These are phyloP conservation scores for Eutrema japonicum DNA, from an alignment of 345 rosid species.

Conservation along the genomic window DNA sequence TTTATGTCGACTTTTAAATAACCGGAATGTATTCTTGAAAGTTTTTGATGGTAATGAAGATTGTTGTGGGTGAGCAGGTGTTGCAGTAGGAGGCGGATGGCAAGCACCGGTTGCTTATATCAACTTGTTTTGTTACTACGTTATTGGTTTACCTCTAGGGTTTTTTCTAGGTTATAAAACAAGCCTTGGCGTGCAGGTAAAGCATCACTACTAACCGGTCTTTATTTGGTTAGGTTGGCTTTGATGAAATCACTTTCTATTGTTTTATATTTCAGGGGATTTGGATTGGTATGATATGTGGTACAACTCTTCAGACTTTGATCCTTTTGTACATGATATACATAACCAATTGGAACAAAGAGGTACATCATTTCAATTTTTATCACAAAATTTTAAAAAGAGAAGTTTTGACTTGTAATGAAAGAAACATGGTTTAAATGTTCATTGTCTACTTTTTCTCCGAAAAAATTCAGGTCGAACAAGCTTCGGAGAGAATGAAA, in stretches of 20 bases:
- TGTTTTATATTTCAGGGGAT: constrained; percentile 60
- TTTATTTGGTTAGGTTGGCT: neutral
- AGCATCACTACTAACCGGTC: neutral
- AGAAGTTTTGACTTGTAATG: neutral
- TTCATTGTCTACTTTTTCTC: neutral
- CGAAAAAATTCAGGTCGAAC: constrained; percentile 60
- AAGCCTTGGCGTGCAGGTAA: constrained; percentile 72
- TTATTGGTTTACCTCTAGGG: constrained; percentile 77
- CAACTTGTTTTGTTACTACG: constrained; percentile 78
- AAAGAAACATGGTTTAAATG: neutral
- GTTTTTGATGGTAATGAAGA: neutral
- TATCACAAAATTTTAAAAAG: neutral
- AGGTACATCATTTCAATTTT: constrained; percentile 46
- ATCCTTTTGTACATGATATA: constrained; percentile 62
- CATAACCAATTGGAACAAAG: constrained; percentile 86
- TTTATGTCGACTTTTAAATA: neutral
- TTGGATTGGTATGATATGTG: constrained; percentile 93
- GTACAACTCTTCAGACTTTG: constrained; percentile 81
- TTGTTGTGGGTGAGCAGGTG: constrained; percentile 53
- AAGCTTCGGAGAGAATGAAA: constrained; percentile 72
- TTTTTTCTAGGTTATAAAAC: constrained; percentile 80
- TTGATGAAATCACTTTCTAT: neutral
- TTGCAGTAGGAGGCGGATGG: constrained; percentile 98
- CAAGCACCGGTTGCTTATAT: constrained; percentile 88
- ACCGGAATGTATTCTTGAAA: neutral